Evolutionary conservation across 176 grass and related monocot species (phyloP).

Genomic region (Triticum dicoccoides): DNA sequence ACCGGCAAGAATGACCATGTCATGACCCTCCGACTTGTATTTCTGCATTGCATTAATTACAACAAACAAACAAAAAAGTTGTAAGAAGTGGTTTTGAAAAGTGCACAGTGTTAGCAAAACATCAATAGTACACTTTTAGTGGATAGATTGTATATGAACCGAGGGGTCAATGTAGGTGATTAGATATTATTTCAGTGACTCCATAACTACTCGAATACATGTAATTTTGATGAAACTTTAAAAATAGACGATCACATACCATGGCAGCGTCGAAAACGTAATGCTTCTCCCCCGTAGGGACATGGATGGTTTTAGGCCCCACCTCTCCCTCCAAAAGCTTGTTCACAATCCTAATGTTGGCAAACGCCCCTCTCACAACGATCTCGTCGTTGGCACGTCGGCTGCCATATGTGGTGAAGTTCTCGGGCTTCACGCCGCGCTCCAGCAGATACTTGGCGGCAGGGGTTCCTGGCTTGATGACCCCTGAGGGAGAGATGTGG

Average conservation of each 20-base stretch:
- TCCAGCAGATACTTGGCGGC: constrained; percentile 82
- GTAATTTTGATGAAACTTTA: not conserved
- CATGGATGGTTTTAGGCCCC: constrained; percentile 74
- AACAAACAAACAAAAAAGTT: not conserved
- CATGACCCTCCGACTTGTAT: constrained; percentile 76
- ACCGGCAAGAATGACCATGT: constrained; percentile 79
- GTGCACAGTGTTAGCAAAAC: not conserved
- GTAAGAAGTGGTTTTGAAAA: not conserved
- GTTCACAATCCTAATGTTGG: constrained; percentile 86
- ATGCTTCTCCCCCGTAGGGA: constrained; percentile 75
- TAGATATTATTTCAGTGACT: not conserved
- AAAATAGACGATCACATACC: constrained; percentile 39
- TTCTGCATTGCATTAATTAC: constrained; percentile 39
- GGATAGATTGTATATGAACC: not conserved
- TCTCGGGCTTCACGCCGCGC: constrained; percentile 56
- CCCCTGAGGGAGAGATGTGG: constrained; percentile 84
- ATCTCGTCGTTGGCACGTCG: constrained; percentile 81
- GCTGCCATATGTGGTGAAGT: constrained; percentile 87
- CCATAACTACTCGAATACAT: not conserved
- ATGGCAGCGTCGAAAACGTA: constrained; percentile 78
- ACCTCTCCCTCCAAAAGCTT: constrained; percentile 79
- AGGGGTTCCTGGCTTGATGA: constrained; percentile 76
- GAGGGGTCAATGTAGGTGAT: not conserved
- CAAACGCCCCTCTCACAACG: constrained; percentile 87
- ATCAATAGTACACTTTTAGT: not conserved